These are phyloP conservation scores for Nemania sp. DNA, from an alignment of 2,329 filamentous ascomycete species.

Conservation along the genomic window DNA sequence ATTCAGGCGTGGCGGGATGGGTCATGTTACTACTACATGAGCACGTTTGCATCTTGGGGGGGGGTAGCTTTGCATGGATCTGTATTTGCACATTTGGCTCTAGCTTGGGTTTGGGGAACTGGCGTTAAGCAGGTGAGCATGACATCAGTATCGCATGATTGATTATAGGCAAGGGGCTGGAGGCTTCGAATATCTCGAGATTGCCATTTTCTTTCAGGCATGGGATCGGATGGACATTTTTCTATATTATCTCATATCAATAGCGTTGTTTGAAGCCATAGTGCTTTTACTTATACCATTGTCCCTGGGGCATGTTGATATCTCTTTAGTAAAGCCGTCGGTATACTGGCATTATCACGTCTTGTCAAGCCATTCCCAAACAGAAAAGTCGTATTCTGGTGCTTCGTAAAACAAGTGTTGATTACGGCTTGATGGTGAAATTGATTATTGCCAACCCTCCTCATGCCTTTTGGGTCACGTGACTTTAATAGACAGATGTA, in stretches of 20 bases:
- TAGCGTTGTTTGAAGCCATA: slow-evolving; percentile 15
- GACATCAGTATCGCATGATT: slow-evolving; percentile 20
- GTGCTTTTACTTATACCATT: background rate
- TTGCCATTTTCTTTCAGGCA: slow-evolving; percentile 17
- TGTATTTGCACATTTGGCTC: slow-evolving; percentile 30
- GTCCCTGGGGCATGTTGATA: background rate
- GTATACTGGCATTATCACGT: too few species aligned
- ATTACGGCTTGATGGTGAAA: too few species aligned
- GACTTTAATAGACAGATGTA: too few species aligned
- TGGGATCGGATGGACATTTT: slow-evolving; percentile 10
- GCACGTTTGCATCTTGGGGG: slow-evolving; percentile 27
- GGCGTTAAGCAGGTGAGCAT: slow-evolving; percentile 33
- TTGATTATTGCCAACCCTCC: too few species aligned
- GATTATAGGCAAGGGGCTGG: slow-evolving; percentile 5
- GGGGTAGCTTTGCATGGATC: slow-evolving; percentile 25
- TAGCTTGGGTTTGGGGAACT: slow-evolving; percentile 26
- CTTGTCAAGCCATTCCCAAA: too few species aligned
- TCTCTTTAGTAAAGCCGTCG: too few species aligned
- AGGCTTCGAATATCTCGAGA: slow-evolving; percentile 25
- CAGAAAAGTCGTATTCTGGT: too few species aligned
- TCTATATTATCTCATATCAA: slow-evolving; percentile 18
- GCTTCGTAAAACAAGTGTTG: too few species aligned
- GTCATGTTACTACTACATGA: slow-evolving; percentile 12
- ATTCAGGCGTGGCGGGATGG: slow-evolving; percentile 4
- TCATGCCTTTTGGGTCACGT: too few species aligned